Evolutionary conservation across 345 rosid genomes (phyloP), one percentile per base, ranked within the genome.

Genomic region (Acer yangbiense): DNA sequence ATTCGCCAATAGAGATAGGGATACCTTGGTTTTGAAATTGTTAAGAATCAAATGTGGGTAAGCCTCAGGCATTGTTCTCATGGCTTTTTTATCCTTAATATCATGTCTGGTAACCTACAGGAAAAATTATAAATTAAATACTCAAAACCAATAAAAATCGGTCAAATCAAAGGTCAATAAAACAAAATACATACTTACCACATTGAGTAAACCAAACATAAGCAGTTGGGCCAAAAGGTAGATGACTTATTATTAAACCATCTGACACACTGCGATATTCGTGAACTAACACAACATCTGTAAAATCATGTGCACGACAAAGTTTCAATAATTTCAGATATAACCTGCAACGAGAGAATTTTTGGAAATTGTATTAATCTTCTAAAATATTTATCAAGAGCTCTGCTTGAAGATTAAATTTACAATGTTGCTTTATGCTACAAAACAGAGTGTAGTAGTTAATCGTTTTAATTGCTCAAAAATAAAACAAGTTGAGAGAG

Each of bases 171-270:
- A 29, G 62, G 52, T 12, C 7, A 23, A 35, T 23, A 62, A 17
- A 62, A 32, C 60, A 80, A 77, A 77, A 17, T 85, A 91, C 96
- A 14, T 85, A 92, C n/a, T n/a, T n/a, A n/a, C n/a, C 88, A 96
- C 98, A 83, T 94, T 94, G 79, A 82, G 91, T 76, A 96, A 83
- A 73, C 89, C 88, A 90, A 94, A 94, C n/a, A 88, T 89, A 91
- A 55, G 98, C 97, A 68, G 99, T 94, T 43, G 99, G 99, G 77
- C 98, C 98, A 82, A 88, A 94, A 39, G 99, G 98, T 68, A 96
- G 86, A 85, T 94, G 99, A 74, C 97, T 86, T 76, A 96, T 78
- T 17, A 90, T 86, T 74, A 96, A 88, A 83, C 93, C 93, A 74
- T 91, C 98, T 16, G 97, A 98, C 58, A 87, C 91, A 80, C 98